Conservation (phyloP, 345 rosid genomes). For the Murraya paniculata region DNA sequence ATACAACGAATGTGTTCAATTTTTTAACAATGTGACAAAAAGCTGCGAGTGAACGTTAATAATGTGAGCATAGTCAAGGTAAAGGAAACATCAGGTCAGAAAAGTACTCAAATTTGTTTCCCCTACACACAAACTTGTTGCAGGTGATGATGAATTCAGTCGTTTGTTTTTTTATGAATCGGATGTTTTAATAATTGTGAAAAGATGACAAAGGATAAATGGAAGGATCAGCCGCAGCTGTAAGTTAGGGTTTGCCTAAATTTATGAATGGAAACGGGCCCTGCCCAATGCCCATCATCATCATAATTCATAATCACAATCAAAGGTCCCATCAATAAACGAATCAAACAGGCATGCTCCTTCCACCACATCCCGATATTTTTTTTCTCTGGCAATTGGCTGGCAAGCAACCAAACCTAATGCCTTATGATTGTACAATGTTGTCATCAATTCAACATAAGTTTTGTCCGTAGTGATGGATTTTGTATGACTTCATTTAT, state of each 20-base stretch:
- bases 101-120: too few relatives aligned
- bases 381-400: slow-evolving; percentile 18
- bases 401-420: slow-evolving; percentile 14
- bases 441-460: not conserved
- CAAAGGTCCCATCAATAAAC: slow-evolving; percentile 1
- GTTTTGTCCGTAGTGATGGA: not conserved
- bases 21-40: too few relatives aligned
- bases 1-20: too few relatives aligned
- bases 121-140: too few relatives aligned
- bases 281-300: not conserved
- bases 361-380: not conserved
- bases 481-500: too few relatives aligned
- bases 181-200: not conserved
- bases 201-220: not conserved
- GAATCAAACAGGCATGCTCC: not conserved
- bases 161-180: too few relatives aligned
- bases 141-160: too few relatives aligned
- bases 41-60: too few relatives aligned
- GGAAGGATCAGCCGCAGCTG: too few relatives aligned
- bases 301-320: not conserved
- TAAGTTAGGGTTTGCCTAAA: too few relatives aligned
- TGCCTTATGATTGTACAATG: not conserved
- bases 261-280: not conserved
- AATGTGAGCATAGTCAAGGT: too few relatives aligned
- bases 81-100: too few relatives aligned